Evolutionary conservation across 805 yeast genomes (phyloP).

Genomic region (Metschnikowia corniflorae): DNA sequence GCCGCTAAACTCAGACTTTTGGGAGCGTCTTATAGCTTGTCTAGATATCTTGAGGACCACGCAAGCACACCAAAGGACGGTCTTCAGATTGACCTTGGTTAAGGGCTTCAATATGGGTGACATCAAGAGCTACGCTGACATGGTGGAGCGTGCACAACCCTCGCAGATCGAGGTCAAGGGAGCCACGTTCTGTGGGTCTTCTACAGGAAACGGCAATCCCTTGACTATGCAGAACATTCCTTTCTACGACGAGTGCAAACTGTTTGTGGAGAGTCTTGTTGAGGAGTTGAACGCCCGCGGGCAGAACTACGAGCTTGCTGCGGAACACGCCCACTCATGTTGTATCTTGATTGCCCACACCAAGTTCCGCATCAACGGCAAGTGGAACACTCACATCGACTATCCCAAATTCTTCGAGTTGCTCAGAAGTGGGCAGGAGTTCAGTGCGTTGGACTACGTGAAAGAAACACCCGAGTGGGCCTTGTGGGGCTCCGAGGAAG

Average conservation of each 20-base stretch:
- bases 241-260: constrained; percentile 83
- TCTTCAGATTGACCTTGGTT: constrained; percentile 83
- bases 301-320: constrained; percentile 75
- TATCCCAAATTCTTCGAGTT: constrained; percentile 72
- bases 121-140: constrained; percentile 76
- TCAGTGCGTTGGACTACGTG: constrained; percentile 76
- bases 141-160: constrained; percentile 78
- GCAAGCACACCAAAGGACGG: constrained; percentile 84
- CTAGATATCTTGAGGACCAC: constrained; percentile 70
- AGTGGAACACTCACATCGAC: constrained; percentile 89
- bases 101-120: constrained; percentile 90
- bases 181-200: constrained; percentile 92
- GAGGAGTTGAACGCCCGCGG: constrained; percentile 64
- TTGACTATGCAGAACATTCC: constrained; percentile 95
- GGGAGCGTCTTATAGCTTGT: constrained; percentile 84
- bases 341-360: constrained; percentile 80
- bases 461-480: constrained; percentile 90
- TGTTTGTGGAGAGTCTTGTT: constrained; percentile 63
- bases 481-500: constrained; percentile 76
- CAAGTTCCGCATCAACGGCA: constrained; percentile 63
- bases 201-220: constrained; percentile 79
- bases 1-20: constrained; percentile 84
- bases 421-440: constrained; percentile 59
- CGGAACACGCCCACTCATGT: constrained; percentile 94
- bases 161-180: constrained; percentile 91